Base-by-base conservation (phyloP, 108 stramenopile species). In the Pseudonitzschia delicatissima region DNA sequence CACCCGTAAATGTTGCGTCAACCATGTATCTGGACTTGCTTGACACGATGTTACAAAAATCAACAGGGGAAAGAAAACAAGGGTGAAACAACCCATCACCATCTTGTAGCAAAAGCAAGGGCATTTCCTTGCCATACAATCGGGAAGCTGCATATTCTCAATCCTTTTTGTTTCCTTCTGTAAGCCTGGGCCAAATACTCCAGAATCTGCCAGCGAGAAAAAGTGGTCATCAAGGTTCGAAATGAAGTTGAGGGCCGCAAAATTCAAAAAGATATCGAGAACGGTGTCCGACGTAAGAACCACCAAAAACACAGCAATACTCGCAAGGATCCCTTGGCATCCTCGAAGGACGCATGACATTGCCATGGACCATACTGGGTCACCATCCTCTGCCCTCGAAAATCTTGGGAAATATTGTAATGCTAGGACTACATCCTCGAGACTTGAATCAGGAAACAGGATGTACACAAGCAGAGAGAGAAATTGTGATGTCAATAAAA, bases 171-270 rank as follows among this genome's bases (percentile, higher is more conserved):
- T 59, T 57, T 68, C 57, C 34, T 68, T 9, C 27, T 33, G 20
- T 15, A 73, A 18, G 2, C 0, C 2, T 28, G 26, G 4, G 29
- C 72, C 72, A 37, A 62, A 73, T 33, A 29, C 62, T 35, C 67
- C 57, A 27, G 15, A 40, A 7, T 2, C 26, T 18, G 40, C 21
- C 27, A 73, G 32, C 27, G 11, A 0, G 60, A 73, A 73, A 2
- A 36, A 59, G 2, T 61, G 57, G 23, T 73, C 36, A 12, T 73
- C 72, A 26, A 73, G 66, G 17, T 18, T 6, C 15, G 34, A 33
- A 17, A 68, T 67, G 45, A 73, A 73, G n/a, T 73, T 67, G n/a
- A 73, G 47, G 17, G 72, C 72, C 34, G 66, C 57, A 29, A 73
- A 73, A 61, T 73, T 73, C 31, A 73, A 26, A 5, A 73, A 42